Evolutionary conservation across 306 rosid genomes (phyloP), one percentile per base, ranked within the genome.

Genomic region (Trifolium repens): DNA sequence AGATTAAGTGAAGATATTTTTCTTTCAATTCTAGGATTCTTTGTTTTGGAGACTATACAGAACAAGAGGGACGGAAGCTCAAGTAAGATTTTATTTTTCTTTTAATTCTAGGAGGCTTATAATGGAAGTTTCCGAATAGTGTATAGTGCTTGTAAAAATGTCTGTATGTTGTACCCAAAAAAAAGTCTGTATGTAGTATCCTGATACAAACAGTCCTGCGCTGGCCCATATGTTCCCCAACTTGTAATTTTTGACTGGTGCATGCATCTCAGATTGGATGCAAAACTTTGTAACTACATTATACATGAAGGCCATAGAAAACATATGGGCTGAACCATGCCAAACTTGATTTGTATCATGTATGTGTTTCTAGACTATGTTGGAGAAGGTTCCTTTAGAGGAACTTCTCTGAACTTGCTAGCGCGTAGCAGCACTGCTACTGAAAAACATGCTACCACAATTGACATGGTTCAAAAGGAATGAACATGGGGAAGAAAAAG

Each of bases 21-120:
- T 74, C 73, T 35, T 67, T 46, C 43, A 54, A 7, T 62, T 53
- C 59, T 66, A 17, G 32, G 60, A 77, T 77, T 79, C 66, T 57
- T 72, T 70, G 60, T 65, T 43, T 66, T 32, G 50, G 62, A 70
- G 79, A 49, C 43, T 34, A 62, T 30, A 42, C 70, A 67, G 64
- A 17, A 30, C 26, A 4, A 57, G 58, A 63, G 70, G 69, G 43
- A 4, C 16, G 10, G 64, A 63, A 53, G 69, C 74, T 35, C 19
- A 24, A 34, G 55, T 47, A 42, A 35, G 26, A 22, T 32, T 5
- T 0, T 22, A 1, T 10, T 39, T 63, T 34, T 74, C 73, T 35
- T 67, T 46, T 52, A 62, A 7, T 69, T 53, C 52, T 66, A 17
- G 32, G 60, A 58, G 60, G 46, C 72, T 35, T 42, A 37, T 24